Base-by-base conservation (phyloP, 2,329 filamentous ascomycete genomes). In the Blumeria hordei region DNA sequence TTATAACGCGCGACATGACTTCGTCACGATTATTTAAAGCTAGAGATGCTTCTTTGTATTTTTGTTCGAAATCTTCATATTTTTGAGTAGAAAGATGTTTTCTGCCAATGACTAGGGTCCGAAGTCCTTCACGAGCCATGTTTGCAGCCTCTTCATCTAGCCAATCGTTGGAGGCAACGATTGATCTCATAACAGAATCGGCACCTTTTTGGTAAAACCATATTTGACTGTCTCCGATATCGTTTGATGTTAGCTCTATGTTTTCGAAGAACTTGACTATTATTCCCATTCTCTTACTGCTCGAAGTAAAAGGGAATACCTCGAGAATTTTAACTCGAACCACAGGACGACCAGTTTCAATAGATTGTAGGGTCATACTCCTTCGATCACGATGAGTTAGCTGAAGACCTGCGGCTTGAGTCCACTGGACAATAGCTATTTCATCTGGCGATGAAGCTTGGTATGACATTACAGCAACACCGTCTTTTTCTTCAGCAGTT, bases 161-260 rank as follows among this genome's bases (percentile, higher is more conserved):
- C 93, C 92, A 98, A 70, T 98, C 92, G 64, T 96, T 98, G 16
- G 88, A 80, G 7, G 84, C 86, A 37, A 98, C 92, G 60, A 98
- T 96, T 3, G 82, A 76, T n/a, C 82, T 78, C 93, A 98, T 98
- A 59, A 98, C 90, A 0, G 92, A 96, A 66, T 98, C 93, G 2
- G 92, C 93, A 58, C 92, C 92, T 68, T 98, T 98, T 64, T 98
- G 88, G 65, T 90, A 96, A 69, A 98, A 98, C 85, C 90, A 95
- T 34, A 96, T 90, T 64, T 96, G 90, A 12, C 84, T 80, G 50
- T 73, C 73, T 10, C 73, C 71, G 10, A 77, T 69, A 41, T 70
- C 68, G 0, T 71, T 69, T 6, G 65, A 61, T 2, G 74, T 65
- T 0, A 69, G 62, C 1, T 75, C 69, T 1, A 72, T 71, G 35